Conservation (phyloP, 495 filamentous ascomycete species). For the Aspergillus cristatus region DNA sequence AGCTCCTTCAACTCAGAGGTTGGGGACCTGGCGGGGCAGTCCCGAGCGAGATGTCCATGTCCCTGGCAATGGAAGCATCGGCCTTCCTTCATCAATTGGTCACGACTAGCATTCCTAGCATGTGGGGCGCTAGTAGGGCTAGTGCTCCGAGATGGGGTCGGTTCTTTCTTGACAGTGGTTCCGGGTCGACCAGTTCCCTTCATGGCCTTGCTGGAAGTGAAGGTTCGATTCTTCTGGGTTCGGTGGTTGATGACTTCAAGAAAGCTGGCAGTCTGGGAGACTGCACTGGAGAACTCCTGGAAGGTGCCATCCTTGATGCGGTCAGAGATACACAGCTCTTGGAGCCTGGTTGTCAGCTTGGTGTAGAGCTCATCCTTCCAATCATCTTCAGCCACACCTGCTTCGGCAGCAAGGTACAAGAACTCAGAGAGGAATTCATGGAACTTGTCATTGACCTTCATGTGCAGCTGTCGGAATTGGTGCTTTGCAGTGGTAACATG, state of each 20-base stretch:
- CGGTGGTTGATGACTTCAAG: background rate
- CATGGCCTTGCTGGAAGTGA: background rate
- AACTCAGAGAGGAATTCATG: slow-evolving; percentile 6
- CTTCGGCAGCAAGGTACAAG: slow-evolving; percentile 1
- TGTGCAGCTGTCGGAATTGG: background rate
- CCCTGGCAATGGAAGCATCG: slow-evolving; percentile 1
- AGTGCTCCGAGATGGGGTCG: background rate
- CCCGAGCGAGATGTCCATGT: background rate
- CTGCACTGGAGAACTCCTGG: background rate
- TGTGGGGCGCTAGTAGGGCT: background rate
- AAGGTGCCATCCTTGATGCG: background rate
- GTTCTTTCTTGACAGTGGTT: background rate
- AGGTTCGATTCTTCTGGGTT: background rate
- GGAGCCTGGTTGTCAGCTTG: background rate
- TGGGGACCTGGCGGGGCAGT: background rate
- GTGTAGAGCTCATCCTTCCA: slow-evolving; percentile 4
- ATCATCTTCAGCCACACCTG: background rate
- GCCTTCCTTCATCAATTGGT: background rate
- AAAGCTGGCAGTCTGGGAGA: background rate
- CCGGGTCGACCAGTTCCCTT: background rate
- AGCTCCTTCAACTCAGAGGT: background rate
- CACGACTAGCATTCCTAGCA: background rate
- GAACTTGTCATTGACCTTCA: slow-evolving; percentile 1
- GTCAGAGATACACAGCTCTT: background rate
- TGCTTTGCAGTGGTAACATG: background rate